These are phyloP conservation scores for Rhytidiadelphus loreus DNA, from an alignment of 225 moss, liverwort and hornwort genomes.

Conservation along the genomic window DNA sequence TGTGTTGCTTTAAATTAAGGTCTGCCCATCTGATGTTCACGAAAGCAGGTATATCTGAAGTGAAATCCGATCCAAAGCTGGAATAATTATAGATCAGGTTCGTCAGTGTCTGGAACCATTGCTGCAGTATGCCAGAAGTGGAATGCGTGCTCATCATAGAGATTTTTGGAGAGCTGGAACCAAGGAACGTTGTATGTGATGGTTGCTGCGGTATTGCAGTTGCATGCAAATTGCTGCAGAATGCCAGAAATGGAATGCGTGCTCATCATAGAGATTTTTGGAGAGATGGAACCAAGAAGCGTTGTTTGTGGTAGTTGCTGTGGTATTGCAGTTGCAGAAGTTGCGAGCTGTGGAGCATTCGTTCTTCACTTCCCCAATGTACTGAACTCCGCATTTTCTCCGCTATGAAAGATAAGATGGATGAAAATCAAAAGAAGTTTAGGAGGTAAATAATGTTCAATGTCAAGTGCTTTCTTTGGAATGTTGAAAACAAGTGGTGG, in stretches of 20 bases:
- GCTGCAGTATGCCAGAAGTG: neutral
- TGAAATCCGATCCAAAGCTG: neutral
- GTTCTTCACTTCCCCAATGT: neutral
- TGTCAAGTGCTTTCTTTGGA: too few species aligned
- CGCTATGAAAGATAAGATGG: too few species aligned
- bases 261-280: too few species aligned
- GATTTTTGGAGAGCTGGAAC: neutral
- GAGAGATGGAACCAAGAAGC: too few species aligned
- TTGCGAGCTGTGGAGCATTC: neutral
- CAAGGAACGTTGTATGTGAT: neutral
- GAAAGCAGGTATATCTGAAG: neutral
- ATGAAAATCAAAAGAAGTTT: too few species aligned
- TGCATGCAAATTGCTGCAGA: neutral
- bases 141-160: too few species aligned
- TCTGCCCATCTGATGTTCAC: neutral
- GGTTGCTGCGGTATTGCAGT: neutral
- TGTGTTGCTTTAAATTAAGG: neutral
- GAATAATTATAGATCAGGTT: neutral
- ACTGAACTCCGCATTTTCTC: neutral
- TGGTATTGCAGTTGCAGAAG: neutral
- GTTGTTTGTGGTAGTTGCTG: too few species aligned
- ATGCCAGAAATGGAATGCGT: too few species aligned
- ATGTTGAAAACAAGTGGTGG: too few species aligned
- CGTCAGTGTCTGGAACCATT: neutral
- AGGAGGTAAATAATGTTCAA: too few species aligned